phyloP scores from a whole-genome alignment of 2,329 filamentous ascomycete species.

The Stachybotrys elegans region DNA sequence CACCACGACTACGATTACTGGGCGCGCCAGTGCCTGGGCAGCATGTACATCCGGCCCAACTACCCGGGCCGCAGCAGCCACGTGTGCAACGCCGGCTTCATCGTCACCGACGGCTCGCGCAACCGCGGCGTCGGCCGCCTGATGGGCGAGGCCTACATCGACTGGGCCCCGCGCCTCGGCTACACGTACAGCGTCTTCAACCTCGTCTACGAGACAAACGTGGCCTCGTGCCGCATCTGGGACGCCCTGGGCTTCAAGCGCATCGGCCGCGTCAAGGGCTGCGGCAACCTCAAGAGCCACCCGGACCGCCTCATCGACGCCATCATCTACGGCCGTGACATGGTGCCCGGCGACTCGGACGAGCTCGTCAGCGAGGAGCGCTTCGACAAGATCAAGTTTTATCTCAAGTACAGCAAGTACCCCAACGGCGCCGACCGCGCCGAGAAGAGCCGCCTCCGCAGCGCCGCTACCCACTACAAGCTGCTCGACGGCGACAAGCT shows the following conservation, averaged over 20 bases:
- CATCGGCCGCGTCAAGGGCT: conserved; percentile 74
- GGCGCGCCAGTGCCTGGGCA: conserved; percentile 76
- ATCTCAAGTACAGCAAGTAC: conserved; percentile 91
- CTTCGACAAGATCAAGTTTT: conserved; percentile 98
- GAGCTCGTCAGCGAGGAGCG: conserved; percentile 90
- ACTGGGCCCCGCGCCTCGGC: conserved; percentile 74
- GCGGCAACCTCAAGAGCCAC: conserved; percentile 64
- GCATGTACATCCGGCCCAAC: conserved; percentile 92
- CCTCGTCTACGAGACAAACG: conserved; percentile 89
- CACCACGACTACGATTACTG: conserved; percentile 47
- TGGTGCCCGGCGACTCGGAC: conserved; percentile 57
- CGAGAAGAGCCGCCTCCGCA: conserved; percentile 90
- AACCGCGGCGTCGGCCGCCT: conserved; percentile 70
- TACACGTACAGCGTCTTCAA: conserved; percentile 95
- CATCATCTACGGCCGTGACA: conserved; percentile 70
- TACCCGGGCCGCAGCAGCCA: conserved; percentile 88
- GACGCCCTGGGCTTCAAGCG: conserved; percentile 89
- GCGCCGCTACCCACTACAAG: conserved; percentile 93
- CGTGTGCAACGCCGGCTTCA: conserved; percentile 79
- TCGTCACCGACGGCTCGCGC: conserved; percentile 68
- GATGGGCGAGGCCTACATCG: conserved; percentile 72
- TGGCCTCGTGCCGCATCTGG: conserved; percentile 86
- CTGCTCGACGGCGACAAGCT: conserved; percentile 72
- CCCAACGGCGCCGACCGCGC: conserved; percentile 88
- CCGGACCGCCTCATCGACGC: conserved; percentile 67